These are phyloP conservation scores for Stevia rebaudiana DNA, from an alignment of 140 eudicot genomes.

Conservation along the genomic window DNA sequence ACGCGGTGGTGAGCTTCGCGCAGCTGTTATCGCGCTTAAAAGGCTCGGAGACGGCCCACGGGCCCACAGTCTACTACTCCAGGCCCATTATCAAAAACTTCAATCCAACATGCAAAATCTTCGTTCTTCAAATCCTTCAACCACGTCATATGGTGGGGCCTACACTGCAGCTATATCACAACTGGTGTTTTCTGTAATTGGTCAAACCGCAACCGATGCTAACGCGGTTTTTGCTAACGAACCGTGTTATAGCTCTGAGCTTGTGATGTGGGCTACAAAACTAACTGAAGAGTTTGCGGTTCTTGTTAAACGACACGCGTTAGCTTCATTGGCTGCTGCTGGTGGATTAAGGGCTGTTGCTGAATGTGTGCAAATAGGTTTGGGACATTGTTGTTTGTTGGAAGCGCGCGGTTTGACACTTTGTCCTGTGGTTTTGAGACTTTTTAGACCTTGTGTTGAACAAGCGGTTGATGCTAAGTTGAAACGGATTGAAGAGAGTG, in stretches of 20 bases:
- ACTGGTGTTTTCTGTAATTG: conserved; percentile 87
- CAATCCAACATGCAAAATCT: conserved; percentile 86
- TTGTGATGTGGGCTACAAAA: conserved; percentile 96
- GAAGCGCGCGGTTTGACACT: conserved; percentile 94
- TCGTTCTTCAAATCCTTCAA: conserved; percentile 54
- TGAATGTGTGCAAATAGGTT: conserved; percentile 95
- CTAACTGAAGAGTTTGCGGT: conserved; percentile 77
- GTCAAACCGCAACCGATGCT: conserved; percentile 91
- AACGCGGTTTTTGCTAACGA: conserved; percentile 66
- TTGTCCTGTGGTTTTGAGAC: conserved; percentile 86
- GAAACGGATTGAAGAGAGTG: conserved; percentile 91
- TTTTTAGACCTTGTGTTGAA: conserved; percentile 92
- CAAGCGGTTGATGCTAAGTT: conserved; percentile 94
- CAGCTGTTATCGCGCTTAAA: conserved; percentile 82
- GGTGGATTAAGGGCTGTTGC: conserved; percentile 98
- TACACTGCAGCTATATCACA: conserved; percentile 98
- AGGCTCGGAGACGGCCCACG: conserved; percentile 96
- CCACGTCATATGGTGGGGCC: conserved; percentile 97
- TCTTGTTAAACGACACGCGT: conserved; percentile 85
- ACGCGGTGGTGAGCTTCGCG: conserved; percentile 95
- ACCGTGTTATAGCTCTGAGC: conserved; percentile 81
- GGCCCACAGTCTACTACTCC: conserved; percentile 82
- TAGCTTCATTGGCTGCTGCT: conserved; percentile 99
- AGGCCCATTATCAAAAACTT: conserved; percentile 78
- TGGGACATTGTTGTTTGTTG: conserved; percentile 89